Evolutionary conservation across 2,329 filamentous ascomycete genomes (phyloP).

Genomic region (Cadophora sp.): DNA sequence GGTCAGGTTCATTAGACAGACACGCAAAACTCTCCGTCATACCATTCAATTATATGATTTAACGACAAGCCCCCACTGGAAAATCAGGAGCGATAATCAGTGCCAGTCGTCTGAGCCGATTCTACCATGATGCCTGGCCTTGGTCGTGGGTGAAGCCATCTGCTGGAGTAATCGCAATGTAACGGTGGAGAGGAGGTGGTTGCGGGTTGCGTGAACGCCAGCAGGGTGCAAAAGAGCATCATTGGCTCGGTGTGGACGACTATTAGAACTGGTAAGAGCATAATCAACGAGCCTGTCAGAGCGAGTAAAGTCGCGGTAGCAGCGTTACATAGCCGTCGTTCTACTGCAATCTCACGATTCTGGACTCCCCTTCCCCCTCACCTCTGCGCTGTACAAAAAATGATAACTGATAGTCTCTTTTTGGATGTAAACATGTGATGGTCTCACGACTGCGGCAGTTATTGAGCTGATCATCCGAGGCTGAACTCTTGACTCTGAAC

Average conservation of each 20-base stretch:
- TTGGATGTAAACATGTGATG: background rate
- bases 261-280: slow-evolving; percentile 19
- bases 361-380: slow-evolving; percentile 13
- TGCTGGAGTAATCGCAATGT: background rate
- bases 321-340: slow-evolving; percentile 15
- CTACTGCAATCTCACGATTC: slow-evolving; percentile 7
- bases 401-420: slow-evolving; percentile 27
- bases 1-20: background rate
- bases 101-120: slow-evolving; percentile 14
- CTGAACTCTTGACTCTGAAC: background rate
- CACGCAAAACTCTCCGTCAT: background rate
- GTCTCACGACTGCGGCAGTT: slow-evolving; percentile 2
- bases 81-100: background rate
- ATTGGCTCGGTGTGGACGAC: slow-evolving; percentile 13
- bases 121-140: background rate
- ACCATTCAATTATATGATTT: too few species aligned
- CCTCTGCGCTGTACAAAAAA: slow-evolving; percentile 30
- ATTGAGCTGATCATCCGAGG: background rate
- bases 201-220: slow-evolving; percentile 10
- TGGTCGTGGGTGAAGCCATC: background rate
- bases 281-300: slow-evolving; percentile 26
- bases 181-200: background rate
- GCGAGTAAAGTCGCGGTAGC: slow-evolving; percentile 9
- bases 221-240: slow-evolving; percentile 10
- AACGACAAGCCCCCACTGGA: too few species aligned